Base-by-base conservation (phyloP, 1,284 basidiomycete genomes). In the Marasmius fiardii region DNA sequence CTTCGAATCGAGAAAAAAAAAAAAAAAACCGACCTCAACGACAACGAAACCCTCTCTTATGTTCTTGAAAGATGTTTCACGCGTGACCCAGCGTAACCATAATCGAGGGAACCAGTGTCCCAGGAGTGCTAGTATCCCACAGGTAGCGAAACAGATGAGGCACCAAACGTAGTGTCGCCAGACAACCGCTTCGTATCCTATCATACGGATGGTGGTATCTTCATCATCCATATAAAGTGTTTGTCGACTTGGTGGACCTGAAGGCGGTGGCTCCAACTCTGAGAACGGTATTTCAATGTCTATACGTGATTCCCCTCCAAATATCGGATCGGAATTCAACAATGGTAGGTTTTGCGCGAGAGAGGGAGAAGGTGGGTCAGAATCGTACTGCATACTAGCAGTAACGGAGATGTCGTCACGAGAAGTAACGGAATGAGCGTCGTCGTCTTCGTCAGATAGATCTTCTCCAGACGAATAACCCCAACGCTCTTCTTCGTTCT, bases 21-120 rank as follows among this genome's bases (percentile, higher is more conserved):
- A 43, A 60, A 21, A 52, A 34, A 43, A 34, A 74, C 86, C 58
- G 67, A 95, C 94, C 82, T 99, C 95, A 52, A 98, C 87, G 21
- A 97, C 89, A 51, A 99, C 82, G 70, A 89, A 85, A 11, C 91
- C 88, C 62, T 83, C 71, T 47, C 77, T 74, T 10, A 86, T 80
- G 54, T 91, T 78, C 44, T 86, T 84, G 65, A 99, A 99, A 3
- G 90, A 86, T 53, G 82, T 89, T 70, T 96, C 92, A 53, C 76
- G 79, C 1, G 93, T 86, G n/a, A 93, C 88, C 80, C 88, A 95
- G 35, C 82, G 83, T 52, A 99, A 82, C 92, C 95, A 97, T 41
- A 95, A 64, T 3, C 79, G 83, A 49, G 97, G 96, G 62, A 97
- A 86, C 97, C 97, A 99, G 64, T 95, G 86, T 1, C 94, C 94